These are phyloP conservation scores for Mycosphaerelloides madeirae DNA, from an alignment of 2,329 filamentous ascomycete genomes.

Conservation along the genomic window DNA sequence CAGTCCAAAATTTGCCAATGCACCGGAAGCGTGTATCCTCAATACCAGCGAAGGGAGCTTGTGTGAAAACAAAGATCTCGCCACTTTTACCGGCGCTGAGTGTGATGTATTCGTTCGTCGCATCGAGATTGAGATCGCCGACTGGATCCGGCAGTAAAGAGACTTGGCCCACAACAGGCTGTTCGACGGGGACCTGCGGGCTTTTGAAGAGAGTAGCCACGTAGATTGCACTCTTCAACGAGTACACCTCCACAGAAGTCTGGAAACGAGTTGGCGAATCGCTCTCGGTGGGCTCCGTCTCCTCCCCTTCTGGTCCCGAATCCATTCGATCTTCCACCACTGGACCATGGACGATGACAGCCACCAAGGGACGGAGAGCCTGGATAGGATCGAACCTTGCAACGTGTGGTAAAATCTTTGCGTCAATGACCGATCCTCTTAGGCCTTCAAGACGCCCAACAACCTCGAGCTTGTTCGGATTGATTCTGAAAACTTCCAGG, in stretches of 20 bases:
- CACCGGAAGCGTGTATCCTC: conserved; percentile 52
- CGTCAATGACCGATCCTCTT: conserved; percentile 71
- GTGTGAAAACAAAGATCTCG: conserved; percentile 71
- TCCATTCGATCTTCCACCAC: conserved; percentile 46
- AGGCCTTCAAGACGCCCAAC: conserved; percentile 70
- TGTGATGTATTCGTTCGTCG: conserved; percentile 65
- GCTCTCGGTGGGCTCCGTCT: conserved; percentile 29
- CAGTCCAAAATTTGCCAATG: conserved; percentile 88
- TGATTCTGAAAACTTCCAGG: conserved; percentile 69
- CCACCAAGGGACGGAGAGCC: conserved; percentile 66
- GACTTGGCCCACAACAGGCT: conserved; percentile 22
- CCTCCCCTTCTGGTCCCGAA: conserved; percentile 30
- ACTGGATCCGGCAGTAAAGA: conserved; percentile 54
- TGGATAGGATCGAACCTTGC: conserved; percentile 47
- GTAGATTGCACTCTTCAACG: conserved; percentile 66
- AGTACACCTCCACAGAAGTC: conserved; percentile 85
- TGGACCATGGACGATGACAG: conserved; percentile 74
- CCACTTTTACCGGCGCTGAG: conserved; percentile 78
- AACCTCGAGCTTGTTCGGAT: conserved; percentile 65
- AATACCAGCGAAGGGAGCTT: conserved; percentile 24
- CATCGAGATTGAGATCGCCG: conserved; percentile 69
- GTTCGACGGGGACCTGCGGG: conserved; percentile 50
- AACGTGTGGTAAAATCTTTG: conserved; percentile 74
- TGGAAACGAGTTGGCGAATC: conserved; percentile 60
- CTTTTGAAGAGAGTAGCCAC: conserved; percentile 70